These are phyloP conservation scores for Pseudogymnoascus destructans DNA, from an alignment of 2,329 filamentous ascomycete species.

Conservation along the genomic window DNA sequence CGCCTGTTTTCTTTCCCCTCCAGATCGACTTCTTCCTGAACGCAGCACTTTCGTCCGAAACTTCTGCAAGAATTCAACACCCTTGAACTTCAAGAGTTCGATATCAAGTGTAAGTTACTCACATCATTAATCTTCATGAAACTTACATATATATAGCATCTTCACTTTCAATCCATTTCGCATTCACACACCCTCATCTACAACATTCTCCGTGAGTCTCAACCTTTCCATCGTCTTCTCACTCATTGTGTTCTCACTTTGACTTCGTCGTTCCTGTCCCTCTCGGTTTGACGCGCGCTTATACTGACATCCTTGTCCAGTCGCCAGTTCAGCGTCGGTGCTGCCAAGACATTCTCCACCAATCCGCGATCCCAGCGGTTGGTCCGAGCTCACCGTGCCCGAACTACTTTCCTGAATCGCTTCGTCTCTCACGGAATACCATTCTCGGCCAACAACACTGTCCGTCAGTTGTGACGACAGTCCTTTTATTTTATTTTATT, in stretches of 20 bases:
- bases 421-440: background rate
- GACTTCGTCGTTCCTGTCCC: background rate
- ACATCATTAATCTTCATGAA: background rate
- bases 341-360: conserved; percentile 5
- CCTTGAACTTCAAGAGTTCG: background rate
- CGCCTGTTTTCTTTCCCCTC: background rate
- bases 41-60: background rate
- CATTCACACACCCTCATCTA: background rate
- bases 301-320: background rate
- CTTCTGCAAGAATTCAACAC: background rate
- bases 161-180: background rate
- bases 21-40: background rate
- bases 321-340: background rate
- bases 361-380: background rate
- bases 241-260: background rate
- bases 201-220: background rate
- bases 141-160: background rate
- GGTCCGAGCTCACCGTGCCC: background rate
- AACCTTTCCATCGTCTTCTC: background rate
- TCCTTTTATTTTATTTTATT: background rate
- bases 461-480: conserved; percentile 3
- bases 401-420: background rate
- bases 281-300: background rate
- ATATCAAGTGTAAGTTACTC: background rate
- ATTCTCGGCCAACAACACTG: background rate